These are phyloP conservation scores for Colletotrichum lupini DNA, from an alignment of 2,329 filamentous ascomycete genomes.

Conservation along the genomic window DNA sequence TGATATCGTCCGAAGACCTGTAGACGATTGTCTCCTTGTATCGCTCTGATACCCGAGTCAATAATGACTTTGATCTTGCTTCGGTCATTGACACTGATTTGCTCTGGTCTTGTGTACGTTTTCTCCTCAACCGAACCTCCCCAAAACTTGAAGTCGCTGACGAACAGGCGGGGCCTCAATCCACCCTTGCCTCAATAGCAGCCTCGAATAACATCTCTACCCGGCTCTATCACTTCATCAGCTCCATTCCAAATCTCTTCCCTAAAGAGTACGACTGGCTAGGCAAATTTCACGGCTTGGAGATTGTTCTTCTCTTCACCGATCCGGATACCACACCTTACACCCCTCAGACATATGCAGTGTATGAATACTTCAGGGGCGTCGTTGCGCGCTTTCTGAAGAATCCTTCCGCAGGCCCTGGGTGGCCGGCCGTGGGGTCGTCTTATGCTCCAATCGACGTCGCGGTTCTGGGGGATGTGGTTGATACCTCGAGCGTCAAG, in stretches of 20 bases:
- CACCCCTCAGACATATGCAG: slow-evolving; percentile 38
- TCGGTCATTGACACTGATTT: slow-evolving; percentile 42
- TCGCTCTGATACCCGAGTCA: slow-evolving; percentile 16
- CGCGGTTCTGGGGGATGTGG: slow-evolving; percentile 38
- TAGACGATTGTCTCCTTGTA: slow-evolving; percentile 38
- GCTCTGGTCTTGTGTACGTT: slow-evolving; percentile 42
- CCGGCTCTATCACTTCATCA: slow-evolving; percentile 43
- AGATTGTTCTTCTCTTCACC: slow-evolving; percentile 40
- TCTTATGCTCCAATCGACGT: slow-evolving; percentile 38
- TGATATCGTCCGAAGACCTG: neutral
- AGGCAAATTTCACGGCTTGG: slow-evolving; percentile 42
- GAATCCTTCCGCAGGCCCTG: slow-evolving; percentile 39
- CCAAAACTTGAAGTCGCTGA: slow-evolving; percentile 12
- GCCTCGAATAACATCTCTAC: slow-evolving; percentile 36
- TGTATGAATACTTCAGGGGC: slow-evolving; percentile 40
- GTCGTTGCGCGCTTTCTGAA: slow-evolving; percentile 40
- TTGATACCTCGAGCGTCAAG: slow-evolving; percentile 14
- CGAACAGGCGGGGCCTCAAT: slow-evolving; percentile 38
- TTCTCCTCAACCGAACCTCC: neutral
- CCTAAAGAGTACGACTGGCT: slow-evolving; percentile 38
- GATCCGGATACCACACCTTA: slow-evolving; percentile 34
- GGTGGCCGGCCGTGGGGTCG: slow-evolving; percentile 41
- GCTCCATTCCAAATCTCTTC: slow-evolving; percentile 38
- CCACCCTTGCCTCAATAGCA: slow-evolving; percentile 38
- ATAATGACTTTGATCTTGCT: slow-evolving; percentile 40